phyloP scores from a whole-genome alignment of 78 protist genomes.

The Dictyostelium firmibasis region DNA sequence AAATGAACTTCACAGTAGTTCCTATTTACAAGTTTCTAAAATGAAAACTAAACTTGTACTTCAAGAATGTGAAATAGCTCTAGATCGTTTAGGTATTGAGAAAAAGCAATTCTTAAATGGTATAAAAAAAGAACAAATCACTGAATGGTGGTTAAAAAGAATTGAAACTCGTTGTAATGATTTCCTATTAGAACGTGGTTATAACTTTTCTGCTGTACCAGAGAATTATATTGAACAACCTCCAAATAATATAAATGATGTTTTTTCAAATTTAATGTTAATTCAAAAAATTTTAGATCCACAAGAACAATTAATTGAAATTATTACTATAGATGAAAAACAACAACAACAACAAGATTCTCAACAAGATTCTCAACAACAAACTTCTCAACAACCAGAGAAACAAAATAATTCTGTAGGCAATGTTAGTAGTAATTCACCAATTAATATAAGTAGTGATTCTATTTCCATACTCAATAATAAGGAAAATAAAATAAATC shows the following conservation, averaged over 20 bases:
- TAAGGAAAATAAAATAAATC: background rate
- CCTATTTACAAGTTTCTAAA: background rate
- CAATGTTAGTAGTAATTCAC: background rate
- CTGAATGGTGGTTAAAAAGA: slow-evolving; percentile 70
- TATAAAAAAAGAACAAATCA: slow-evolving; percentile 38
- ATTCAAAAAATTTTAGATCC: slow-evolving; percentile 65
- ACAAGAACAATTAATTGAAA: slow-evolving; percentile 26
- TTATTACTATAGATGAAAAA: slow-evolving; percentile 16
- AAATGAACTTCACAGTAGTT: slow-evolving; percentile 3
- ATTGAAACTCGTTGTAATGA: slow-evolving; percentile 20
- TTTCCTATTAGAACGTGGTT: slow-evolving; percentile 54
- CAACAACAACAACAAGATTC: background rate
- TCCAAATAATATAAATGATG: slow-evolving; percentile 51
- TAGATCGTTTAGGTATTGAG: slow-evolving; percentile 15
- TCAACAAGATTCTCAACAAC: background rate
- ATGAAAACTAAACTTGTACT: slow-evolving; percentile 19
- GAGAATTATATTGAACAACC: slow-evolving; percentile 70
- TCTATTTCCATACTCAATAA: background rate
- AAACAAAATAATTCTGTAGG: background rate
- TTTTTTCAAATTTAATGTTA: slow-evolving; percentile 36
- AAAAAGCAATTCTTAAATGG: slow-evolving; percentile 37
- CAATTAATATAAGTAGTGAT: background rate
- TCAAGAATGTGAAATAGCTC: slow-evolving; percentile 38
- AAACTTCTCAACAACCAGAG: background rate
- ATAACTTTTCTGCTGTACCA: slow-evolving; percentile 51